Evolutionary conservation across 2,329 filamentous ascomycete genomes (phyloP), one percentile per base, ranked within the genome.

Genomic region (Cercospora beticola): DNA sequence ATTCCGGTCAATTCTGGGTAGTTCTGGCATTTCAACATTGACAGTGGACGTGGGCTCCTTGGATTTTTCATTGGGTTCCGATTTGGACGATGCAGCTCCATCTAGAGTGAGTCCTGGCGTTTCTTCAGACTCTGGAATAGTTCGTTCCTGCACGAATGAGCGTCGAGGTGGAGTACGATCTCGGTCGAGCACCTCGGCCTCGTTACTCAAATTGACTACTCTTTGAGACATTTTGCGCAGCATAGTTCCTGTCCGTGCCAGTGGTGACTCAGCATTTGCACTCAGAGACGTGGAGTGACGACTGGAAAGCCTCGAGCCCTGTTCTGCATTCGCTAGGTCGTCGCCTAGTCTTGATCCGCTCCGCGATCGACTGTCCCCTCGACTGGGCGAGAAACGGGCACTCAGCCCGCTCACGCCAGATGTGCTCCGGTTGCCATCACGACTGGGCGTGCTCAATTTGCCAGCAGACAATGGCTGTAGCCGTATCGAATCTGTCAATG

Each of bases 161-260:
- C 90, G 83, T 59, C 88, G 85, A 52, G 88, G 86, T 26, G 89
- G 85, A 62, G 87, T 89, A 70, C 91, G 89, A 78, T 97, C 93
- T 18, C 91, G 89, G 77, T 97, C 93, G 16, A 94, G 85, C 21
- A 92, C 83, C 74, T 97, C 92, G 4, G 90, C 90, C 76, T 98
- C 95, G 77, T 97, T 97, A 81, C 93, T 97, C 75, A 99, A 87
- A 77, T 98, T 98, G 76, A 99, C 95, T 66, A 99, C 94, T 83
- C 95, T 92, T 82, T 97, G 94, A 33, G 96, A 98, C 89, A 99
- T 97, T 73, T 88, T 89, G 71, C 84, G 80, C 76, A 86, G 77
- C 76, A 86, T 83, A 68, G 83, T 84, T 26, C 83, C 81, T 46
- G 83, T 85, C 66, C 85, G 78, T 57, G 80, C 78, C 58, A 87